These are phyloP conservation scores for Limnanthes douglasii DNA, from an alignment of 345 rosid species.

Conservation along the genomic window DNA sequence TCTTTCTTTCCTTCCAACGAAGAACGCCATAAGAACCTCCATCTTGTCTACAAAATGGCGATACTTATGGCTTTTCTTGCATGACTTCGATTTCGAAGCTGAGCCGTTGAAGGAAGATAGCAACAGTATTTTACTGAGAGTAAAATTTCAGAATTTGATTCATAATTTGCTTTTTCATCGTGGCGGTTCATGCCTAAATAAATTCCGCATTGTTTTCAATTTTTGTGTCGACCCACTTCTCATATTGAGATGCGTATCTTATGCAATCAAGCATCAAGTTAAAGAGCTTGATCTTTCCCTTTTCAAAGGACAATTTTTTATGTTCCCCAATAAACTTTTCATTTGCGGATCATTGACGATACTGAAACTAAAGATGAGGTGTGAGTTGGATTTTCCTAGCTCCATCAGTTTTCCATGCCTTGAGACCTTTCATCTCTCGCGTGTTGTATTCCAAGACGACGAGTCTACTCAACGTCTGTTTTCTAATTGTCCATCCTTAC, in stretches of 20 bases:
- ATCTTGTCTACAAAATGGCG: not conserved
- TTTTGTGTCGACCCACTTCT: not conserved
- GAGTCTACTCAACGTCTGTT: not conserved
- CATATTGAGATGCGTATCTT: not conserved
- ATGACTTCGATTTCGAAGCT: not conserved
- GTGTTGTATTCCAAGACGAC: not conserved
- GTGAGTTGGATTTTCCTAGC: not conserved
- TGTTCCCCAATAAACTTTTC: not conserved
- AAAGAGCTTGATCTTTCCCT: conserved; percentile 1
- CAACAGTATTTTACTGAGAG: too few relatives aligned
- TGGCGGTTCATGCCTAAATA: not conserved
- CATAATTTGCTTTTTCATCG: not conserved
- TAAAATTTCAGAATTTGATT: not conserved
- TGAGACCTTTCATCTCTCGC: not conserved
- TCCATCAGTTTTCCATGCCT: not conserved
- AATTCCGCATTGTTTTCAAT: not conserved
- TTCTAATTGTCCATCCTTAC: not conserved
- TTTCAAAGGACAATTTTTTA: not conserved
- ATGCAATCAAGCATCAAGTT: not conserved
- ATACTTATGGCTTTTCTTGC: not conserved
- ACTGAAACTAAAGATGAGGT: not conserved
- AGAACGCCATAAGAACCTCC: not conserved
- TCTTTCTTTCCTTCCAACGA: not conserved
- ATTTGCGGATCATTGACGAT: not conserved
- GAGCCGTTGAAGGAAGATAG: not conserved